Evolutionary conservation across 192 early-diverging fungal species (phyloP), one percentile per base, ranked within the genome.

Genomic region (Funneliformis geosporum): DNA sequence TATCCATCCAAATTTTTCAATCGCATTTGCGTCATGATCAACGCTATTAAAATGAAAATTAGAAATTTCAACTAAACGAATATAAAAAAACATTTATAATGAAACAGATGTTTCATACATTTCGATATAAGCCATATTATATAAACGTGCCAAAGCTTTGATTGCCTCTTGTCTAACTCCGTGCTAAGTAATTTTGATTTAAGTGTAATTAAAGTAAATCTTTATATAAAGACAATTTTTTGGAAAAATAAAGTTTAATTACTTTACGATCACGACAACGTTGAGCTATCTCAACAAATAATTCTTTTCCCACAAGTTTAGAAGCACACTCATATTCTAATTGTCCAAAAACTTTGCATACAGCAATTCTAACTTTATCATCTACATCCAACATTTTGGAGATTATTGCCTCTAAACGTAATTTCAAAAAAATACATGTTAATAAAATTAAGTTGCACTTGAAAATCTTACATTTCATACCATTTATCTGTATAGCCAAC

Each of bases 201-300:
- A 60, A 18, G 1, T 60, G n/a, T 8, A 33, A 33, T 2, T 33
- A 33, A 33, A 33, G 33, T 18, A 2, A 4, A 28, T 23, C 38
- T 60, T 9, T 40, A 23, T 60, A 60, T 33, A 75, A 55, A 38
- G 5, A n/a, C 55, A 40, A 42, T n/a, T n/a, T n/a, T n/a, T n/a
- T n/a, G n/a, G n/a, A 5, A 69, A 42, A 42, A 42, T 7, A 10
- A 11, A 43, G 2, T 18, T 42, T 18, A 66, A 28, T 28, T 85
- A 93, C 86, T 84, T 94, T 95, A 71, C 95, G 95, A 83, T 99
- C 97, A 69, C 91, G 93, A 85, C 96, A 93, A n/a, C 97, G 90
- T 67, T 92, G 87, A 25, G 90, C 93, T 6, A 96, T 81, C 65
- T 87, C 86, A 39, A 87, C 70, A 42, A 94, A 66, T 5, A 92